These are phyloP conservation scores for Venturia pyrina DNA, from an alignment of 2,329 filamentous ascomycete genomes.

Conservation along the genomic window DNA sequence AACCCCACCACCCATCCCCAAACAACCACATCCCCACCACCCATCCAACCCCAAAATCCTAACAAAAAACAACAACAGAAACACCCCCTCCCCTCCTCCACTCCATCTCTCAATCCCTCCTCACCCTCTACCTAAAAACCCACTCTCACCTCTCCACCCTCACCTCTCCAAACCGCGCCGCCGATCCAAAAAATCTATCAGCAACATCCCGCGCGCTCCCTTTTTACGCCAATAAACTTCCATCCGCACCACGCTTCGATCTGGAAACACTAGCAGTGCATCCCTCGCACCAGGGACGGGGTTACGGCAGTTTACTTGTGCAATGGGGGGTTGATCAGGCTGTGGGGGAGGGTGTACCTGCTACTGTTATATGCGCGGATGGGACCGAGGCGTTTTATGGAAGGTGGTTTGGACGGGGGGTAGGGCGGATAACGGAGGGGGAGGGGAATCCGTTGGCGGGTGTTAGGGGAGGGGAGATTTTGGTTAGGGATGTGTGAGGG, in stretches of 20 bases:
- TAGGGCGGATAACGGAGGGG: conserved; percentile 24
- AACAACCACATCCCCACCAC: no score
- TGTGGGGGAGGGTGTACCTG: conserved; percentile 26
- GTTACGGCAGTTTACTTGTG: conserved; percentile 30
- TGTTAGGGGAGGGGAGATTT: conserved; percentile 22
- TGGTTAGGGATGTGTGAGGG: conserved; percentile 18
- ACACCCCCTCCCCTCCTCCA: no score
- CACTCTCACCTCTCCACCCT: neutral
- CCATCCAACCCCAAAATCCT: no score
- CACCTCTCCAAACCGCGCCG: conserved; percentile 7
- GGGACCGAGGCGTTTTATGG: conserved; percentile 33
- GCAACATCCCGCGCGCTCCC: conserved; percentile 15
- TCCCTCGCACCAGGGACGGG: conserved; percentile 29
- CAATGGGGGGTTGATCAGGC: conserved; percentile 28
- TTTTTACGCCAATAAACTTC: conserved; percentile 18
- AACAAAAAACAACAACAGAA: no score
- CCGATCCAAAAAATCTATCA: conserved; percentile 15
- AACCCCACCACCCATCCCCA: neutral
- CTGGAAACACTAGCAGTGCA: conserved; percentile 30
- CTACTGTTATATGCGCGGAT: conserved; percentile 30
- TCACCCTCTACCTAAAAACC: neutral
- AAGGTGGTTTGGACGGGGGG: conserved; percentile 24
- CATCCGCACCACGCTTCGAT: conserved; percentile 28
- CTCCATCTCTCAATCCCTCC: neutral
- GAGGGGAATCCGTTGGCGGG: conserved; percentile 23